phyloP scores from a whole-genome alignment of 345 rosid genomes.

The Cardamine occulta region DNA sequence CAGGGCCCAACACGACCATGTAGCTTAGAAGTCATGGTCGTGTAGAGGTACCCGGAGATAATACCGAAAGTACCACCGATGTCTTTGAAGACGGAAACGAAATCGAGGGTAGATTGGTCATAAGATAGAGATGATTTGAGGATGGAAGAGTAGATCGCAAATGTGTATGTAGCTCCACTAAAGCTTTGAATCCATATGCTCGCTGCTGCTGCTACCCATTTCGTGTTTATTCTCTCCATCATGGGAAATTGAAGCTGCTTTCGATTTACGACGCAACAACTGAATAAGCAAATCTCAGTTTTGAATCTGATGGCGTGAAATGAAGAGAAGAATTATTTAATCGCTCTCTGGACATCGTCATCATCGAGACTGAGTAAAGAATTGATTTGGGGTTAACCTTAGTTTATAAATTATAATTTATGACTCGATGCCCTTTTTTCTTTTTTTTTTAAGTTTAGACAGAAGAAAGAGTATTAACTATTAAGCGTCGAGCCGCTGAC shows the following conservation, averaged over 20 bases:
- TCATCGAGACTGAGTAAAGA: slow-evolving; percentile 4
- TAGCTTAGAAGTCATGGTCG: slow-evolving; percentile 48
- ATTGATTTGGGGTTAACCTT: neutral
- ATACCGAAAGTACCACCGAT: slow-evolving; percentile 85
- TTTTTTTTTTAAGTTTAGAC: neutral
- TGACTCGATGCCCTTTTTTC: neutral
- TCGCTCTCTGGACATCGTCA: neutral
- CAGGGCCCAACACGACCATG: slow-evolving; percentile 62
- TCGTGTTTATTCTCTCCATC: slow-evolving; percentile 49
- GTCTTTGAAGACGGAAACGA: slow-evolving; percentile 92
- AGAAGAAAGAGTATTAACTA: too few relatives aligned
- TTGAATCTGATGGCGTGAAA: neutral
- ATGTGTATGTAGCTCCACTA: slow-evolving; percentile 79
- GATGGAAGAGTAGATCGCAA: slow-evolving; percentile 73
- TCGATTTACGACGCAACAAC: neutral
- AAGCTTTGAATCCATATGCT: slow-evolving; percentile 93
- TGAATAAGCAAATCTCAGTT: neutral
- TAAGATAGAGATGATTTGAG: slow-evolving; percentile 84
- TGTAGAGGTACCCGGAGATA: slow-evolving; percentile 79
- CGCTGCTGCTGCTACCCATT: slow-evolving; percentile 83
- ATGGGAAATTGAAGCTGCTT: too few relatives aligned
- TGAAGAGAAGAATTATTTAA: slow-evolving; percentile 13
- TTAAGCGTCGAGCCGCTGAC: neutral
- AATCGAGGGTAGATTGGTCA: slow-evolving; percentile 91
- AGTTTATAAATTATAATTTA: neutral